Base-by-base conservation (phyloP, 208 protist genomes). In the Acanthamoeba royreba region DNA sequence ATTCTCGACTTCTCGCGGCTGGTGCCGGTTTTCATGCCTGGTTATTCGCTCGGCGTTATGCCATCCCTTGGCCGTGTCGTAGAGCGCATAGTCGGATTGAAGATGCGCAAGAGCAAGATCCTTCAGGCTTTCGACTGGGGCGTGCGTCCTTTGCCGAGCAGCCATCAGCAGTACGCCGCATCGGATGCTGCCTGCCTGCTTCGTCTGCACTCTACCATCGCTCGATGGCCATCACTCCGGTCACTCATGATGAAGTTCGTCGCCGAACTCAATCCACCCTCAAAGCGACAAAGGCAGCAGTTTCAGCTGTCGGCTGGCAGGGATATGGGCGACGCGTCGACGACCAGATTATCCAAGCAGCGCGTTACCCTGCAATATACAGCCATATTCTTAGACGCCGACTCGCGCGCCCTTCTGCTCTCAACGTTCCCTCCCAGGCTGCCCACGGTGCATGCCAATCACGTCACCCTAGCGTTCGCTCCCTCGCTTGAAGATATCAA, bases 91-190 rank as follows among this genome's bases (percentile, higher is more conserved):
- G 33, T 90, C 31, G 83, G 83, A 5, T 43, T 90, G 31, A n/a
- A 49, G 45, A 11, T 90, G 38, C 52, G 19, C 22, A 90, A 90
- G 47, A 90, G 42, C 53, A 90, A 90, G 83, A 11, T 90, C 45
- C 47, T 90, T 9, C 83, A 90, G 25, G 53, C 83, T n/a, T 90
- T 90, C 38, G 83, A 90, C 42, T 90, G 83, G 83, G 28, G 31
- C 25, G 25, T 66, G 2, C 45, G 83, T 28, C 83, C 83, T 25
- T 28, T 90, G 15, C 52, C 83, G 17, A 8, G 28, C 19, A 90
- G 47, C 19, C 83, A 90, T 66, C 83, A 35, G 4, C 83, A 90
- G 31, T 90, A 90, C 83, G 83, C 83, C 15, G 83, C 83, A 13
- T 2, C 52, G 8, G 83, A 90, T 35, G 83, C 83, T 33, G 83